Percentiles rank a stretch among this genome's conserved stretches.
phyloP scores from a whole-genome alignment of 2,329 filamentous ascomycete species.

The Colletotrichum sp. region DNA sequence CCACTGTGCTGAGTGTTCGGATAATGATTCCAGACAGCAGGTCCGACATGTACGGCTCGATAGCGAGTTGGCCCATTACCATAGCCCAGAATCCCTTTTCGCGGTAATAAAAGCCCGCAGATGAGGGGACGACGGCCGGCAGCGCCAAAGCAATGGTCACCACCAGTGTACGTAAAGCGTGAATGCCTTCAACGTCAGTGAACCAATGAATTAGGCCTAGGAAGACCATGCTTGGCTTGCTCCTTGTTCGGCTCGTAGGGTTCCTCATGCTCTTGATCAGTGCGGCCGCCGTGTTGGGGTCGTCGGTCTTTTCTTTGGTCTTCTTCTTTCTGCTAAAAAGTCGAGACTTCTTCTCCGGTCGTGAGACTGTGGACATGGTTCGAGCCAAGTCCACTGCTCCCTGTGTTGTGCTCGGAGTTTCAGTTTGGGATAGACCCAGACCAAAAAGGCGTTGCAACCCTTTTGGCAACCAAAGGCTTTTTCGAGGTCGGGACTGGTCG shows the following conservation, averaged over 20 bases:
- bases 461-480: not conserved
- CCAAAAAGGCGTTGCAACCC: not conserved
- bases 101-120: not conserved
- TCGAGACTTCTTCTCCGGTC: not conserved
- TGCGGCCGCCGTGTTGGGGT: not conserved
- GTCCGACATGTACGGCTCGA: not conserved
- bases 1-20: not conserved
- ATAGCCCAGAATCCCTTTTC: not conserved
- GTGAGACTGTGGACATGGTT: not conserved
- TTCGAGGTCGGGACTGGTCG: not conserved
- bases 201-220: not conserved
- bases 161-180: rapidly evolving
- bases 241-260: not conserved
- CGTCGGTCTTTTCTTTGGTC: not conserved
- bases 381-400: not conserved
- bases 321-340: not conserved
- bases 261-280: not conserved
- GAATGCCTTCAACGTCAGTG: not conserved
- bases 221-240: not conserved
- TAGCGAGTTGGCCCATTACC: not conserved
- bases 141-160: not conserved
- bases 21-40: not conserved
- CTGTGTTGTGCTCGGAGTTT: not conserved
- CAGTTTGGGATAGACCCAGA: not conserved
- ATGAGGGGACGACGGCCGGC: not conserved